Conservation (phyloP, 768 basidiomycete genomes). For the Suillus ampliporus region DNA sequence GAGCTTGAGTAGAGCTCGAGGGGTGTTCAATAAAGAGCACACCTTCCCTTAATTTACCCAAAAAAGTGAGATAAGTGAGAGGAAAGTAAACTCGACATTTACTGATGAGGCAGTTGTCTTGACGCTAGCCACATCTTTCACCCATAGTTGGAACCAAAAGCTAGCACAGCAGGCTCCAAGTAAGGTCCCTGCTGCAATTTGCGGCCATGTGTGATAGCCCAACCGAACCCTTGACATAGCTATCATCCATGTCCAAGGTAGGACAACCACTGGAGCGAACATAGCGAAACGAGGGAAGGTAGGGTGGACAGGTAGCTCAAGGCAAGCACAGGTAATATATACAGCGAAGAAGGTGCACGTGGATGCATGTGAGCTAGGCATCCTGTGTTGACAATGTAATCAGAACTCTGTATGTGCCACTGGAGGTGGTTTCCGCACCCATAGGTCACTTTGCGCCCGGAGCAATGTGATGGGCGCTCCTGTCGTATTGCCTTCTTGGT, state of each 20-base stretch:
- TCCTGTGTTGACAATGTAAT: conserved; percentile 47
- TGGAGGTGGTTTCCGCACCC: conserved; percentile 52
- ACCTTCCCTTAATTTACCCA: conserved; percentile 1
- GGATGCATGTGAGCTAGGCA: conserved; percentile 86
- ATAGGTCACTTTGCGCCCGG: conserved; percentile 59
- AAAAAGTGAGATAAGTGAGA: conserved; percentile 7
- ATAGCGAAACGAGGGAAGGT: conserved; percentile 46
- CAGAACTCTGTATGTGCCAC: not conserved
- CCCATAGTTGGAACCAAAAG: conserved; percentile 66
- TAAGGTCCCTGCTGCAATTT: conserved; percentile 63
- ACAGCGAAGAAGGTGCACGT: conserved; percentile 67
- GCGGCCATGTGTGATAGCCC: conserved; percentile 76
- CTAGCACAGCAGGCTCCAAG: conserved; percentile 60
- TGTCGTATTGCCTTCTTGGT: conserved; percentile 68
- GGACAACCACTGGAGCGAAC: conserved; percentile 49
- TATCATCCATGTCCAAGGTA: conserved; percentile 62
- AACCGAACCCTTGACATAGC: conserved; percentile 74
- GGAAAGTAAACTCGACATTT: not conserved
- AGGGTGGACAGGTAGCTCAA: conserved; percentile 63
- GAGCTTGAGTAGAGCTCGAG: not conserved
- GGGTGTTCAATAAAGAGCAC: not conserved
- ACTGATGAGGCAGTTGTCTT: conserved; percentile 19
- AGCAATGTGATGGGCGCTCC: conserved; percentile 55
- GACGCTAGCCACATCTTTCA: conserved; percentile 25
- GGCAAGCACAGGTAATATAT: conserved; percentile 64